phyloP scores from a whole-genome alignment of 352 stramenopile genomes.

The Pythium grandisporangium region DNA sequence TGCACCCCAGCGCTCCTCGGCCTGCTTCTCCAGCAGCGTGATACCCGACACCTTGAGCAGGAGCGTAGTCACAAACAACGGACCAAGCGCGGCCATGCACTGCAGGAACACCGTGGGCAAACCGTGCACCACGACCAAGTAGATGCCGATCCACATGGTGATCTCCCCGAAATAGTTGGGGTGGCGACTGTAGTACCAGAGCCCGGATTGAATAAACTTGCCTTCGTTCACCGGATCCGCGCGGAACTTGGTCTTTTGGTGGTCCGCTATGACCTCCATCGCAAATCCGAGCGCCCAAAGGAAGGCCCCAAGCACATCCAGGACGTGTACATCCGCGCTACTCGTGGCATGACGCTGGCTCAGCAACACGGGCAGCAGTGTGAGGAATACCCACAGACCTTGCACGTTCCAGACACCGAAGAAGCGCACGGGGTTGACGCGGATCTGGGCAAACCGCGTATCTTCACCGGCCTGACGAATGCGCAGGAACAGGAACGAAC shows the following conservation, averaged over 20 bases:
- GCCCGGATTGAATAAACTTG: constrained; percentile 69
- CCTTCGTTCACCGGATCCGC: constrained; percentile 47
- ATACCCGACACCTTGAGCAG: constrained; percentile 66
- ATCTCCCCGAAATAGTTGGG: constrained; percentile 93
- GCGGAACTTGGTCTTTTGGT: constrained; percentile 78
- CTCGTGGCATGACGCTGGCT: constrained; percentile 23
- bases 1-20: constrained; percentile 57
- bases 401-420: constrained; percentile 76
- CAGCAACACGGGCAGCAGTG: constrained; percentile 56
- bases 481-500: constrained; percentile 68
- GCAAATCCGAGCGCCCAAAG: constrained; percentile 66
- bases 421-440: constrained; percentile 52
- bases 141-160: constrained; percentile 79
- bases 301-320: constrained; percentile 32
- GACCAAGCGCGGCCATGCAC: constrained; percentile 35
- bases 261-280: constrained; percentile 68
- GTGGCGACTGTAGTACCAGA: constrained; percentile 88
- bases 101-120: constrained; percentile 25
- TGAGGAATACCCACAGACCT: constrained; percentile 77
- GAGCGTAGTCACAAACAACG: constrained; percentile 64
- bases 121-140: constrained; percentile 31
- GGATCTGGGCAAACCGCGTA: constrained; percentile 65
- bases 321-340: constrained; percentile 8
- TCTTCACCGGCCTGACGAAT: constrained; percentile 62
- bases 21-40: constrained; percentile 65